Evolutionary conservation across 768 basidiomycete species (phyloP).

Genomic region (Suillus luteus): DNA sequence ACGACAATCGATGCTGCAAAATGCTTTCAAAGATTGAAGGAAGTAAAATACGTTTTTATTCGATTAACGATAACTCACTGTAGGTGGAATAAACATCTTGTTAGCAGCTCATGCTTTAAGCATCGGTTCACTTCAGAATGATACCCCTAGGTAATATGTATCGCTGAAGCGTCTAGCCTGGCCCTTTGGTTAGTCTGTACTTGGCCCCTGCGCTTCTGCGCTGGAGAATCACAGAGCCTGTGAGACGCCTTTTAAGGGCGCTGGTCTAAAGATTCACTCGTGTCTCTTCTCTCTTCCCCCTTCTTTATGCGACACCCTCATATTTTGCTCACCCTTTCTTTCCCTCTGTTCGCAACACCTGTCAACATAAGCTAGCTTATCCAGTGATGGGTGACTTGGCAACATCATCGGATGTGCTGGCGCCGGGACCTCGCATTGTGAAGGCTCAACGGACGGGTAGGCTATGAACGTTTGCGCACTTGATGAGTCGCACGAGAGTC

Average conservation of each 20-base stretch:
- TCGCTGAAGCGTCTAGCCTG: not conserved
- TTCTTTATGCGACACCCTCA: not conserved
- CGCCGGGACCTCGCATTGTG: not conserved
- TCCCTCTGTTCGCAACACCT: not conserved
- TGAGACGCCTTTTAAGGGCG: not conserved
- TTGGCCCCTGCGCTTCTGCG: not conserved
- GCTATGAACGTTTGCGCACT: not conserved
- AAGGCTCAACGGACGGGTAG: not conserved
- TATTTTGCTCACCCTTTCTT: not conserved
- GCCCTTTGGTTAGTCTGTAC: not conserved
- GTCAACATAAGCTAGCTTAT: not conserved
- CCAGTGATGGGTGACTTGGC: not conserved
- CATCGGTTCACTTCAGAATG: not conserved
- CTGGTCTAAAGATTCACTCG: not conserved
- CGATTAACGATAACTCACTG: not conserved
- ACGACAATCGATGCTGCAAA: not conserved
- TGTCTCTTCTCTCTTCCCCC: not conserved
- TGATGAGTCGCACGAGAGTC: not conserved
- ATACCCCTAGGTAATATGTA: not conserved
- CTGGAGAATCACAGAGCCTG: not conserved
- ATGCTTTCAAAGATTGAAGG: not conserved
- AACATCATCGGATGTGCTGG: not conserved
- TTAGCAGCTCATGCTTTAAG: not conserved
- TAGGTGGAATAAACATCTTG: not conserved
- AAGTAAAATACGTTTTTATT: not conserved